These are phyloP conservation scores for Colletotrichum sansevieriae DNA, from an alignment of 2,329 filamentous ascomycete species.

Conservation along the genomic window DNA sequence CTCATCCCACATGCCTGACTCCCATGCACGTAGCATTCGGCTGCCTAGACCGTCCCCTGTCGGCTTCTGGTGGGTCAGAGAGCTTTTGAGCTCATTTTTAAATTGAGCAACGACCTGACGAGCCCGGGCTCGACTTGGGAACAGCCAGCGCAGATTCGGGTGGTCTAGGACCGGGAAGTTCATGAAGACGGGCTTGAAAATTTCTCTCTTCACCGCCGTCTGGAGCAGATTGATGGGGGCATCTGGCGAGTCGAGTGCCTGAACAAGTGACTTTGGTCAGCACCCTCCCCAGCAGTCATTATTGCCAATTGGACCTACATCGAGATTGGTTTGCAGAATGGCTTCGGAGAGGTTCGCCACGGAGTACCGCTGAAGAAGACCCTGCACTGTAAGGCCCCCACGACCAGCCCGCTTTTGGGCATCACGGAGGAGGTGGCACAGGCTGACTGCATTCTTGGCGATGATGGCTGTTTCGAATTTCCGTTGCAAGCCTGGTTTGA, in stretches of 20 bases:
- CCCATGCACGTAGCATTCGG: slow-evolving; percentile 44
- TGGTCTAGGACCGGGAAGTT: slow-evolving; percentile 51
- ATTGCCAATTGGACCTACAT: slow-evolving; percentile 40
- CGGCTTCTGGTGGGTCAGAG: slow-evolving; percentile 34
- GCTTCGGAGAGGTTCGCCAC: slow-evolving; percentile 53
- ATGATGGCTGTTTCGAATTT: slow-evolving; percentile 45
- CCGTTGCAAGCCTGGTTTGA: slow-evolving; percentile 53
- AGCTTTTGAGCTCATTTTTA: slow-evolving; percentile 45
- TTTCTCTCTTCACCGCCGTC: slow-evolving; percentile 48
- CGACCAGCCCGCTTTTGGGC: slow-evolving; percentile 43
- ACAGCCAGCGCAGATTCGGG: slow-evolving; percentile 33
- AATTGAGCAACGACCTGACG: slow-evolving; percentile 46
- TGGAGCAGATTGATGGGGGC: slow-evolving; percentile 46
- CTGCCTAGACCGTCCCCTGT: slow-evolving; percentile 39
- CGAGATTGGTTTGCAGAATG: slow-evolving; percentile 46
- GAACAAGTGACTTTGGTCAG: slow-evolving; percentile 20
- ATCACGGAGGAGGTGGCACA: slow-evolving; percentile 49
- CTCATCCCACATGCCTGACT: slow-evolving; percentile 46
- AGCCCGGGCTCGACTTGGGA: slow-evolving; percentile 47
- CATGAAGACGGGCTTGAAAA: slow-evolving; percentile 52
- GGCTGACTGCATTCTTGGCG: slow-evolving; percentile 44
- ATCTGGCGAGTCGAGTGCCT: slow-evolving; percentile 45
- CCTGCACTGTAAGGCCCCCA: slow-evolving; percentile 48
- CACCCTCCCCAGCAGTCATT: slow-evolving; percentile 5
- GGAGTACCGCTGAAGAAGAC: slow-evolving; percentile 52